phyloP scores from a whole-genome alignment of 1,284 basidiomycete species.

The Papiliotrema terrestris region DNA sequence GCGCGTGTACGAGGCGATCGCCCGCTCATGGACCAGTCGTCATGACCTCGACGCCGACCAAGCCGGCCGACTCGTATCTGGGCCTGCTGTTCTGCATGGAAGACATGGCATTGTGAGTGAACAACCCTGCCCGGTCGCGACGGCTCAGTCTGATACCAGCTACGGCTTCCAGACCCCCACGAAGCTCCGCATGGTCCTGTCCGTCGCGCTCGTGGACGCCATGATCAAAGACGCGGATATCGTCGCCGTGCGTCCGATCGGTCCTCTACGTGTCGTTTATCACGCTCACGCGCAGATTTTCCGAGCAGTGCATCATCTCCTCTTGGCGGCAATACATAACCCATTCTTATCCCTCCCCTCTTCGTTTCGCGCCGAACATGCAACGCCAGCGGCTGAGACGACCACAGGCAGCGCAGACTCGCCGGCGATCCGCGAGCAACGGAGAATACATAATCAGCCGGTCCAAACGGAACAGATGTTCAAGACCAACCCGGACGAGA shows the following conservation, averaged over 20 bases:
- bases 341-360: conserved; percentile 41
- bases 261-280: not conserved
- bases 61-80: conserved; percentile 46
- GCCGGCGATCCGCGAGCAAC: conserved; percentile 3
- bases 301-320: conserved; percentile 44
- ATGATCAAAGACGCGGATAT: conserved; percentile 49
- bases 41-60: conserved; percentile 39
- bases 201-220: conserved; percentile 48
- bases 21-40: conserved; percentile 27
- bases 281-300: conserved; percentile 30
- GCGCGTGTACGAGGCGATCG: not conserved
- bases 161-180: conserved; percentile 49
- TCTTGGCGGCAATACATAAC: conserved; percentile 36
- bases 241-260: conserved; percentile 30
- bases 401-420: not conserved
- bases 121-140: not conserved
- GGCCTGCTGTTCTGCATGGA: conserved; percentile 50
- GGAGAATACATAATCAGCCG: conserved; percentile 8
- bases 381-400: not conserved
- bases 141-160: conserved; percentile 13
- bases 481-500: conserved; percentile 32
- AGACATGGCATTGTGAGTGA: conserved; percentile 47
- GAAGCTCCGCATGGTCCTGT: conserved; percentile 44
- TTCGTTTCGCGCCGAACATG: conserved; percentile 22
- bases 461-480: conserved; percentile 32